Evolutionary conservation across 2,329 filamentous ascomycete species (phyloP), one percentile per base, ranked within the genome.

Genomic region (Diaporthe helianthi): DNA sequence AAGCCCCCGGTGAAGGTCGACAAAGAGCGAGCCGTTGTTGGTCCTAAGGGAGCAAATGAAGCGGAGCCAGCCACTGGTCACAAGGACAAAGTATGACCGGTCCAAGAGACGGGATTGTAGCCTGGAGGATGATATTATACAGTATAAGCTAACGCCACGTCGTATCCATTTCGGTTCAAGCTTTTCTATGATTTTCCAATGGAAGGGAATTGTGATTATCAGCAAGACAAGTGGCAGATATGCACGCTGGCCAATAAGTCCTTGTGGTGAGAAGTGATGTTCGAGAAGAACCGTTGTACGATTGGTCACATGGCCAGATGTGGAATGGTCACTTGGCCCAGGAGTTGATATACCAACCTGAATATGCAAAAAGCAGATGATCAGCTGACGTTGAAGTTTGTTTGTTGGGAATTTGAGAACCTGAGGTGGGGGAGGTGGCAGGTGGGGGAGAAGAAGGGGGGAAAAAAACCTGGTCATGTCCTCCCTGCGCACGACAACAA

Each of bases 311-410:
- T 49, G 58, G 41, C 15, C 36, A 38, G n/a, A 17, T 12, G 17
- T 38, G 36, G 13, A 29, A n/a, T 47, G 58, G 58, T 49, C 44
- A 49, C n/a, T n/a, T 13, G 58, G 58, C 29, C 41, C 19, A 49
- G 58, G 19, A 49, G 29, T 63, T 36, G 44, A 49, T 49, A 24
- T 63, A 4, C 44, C 44, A 24, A 33, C 29, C 58, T 36, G 41
- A 63, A 36, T 12, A 29, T 63, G 58, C 58, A 63, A 63, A 46
- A 63, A 36, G 41, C n/a, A 49, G 58, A 63, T 12, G n/a, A 29
- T 63, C 58, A 63, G 58, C 58, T 63, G 58, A 63, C 41, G 58
- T 36, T 19, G 10, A 33, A 46, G 41, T 31, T 49, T 63, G 58
- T 8, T 4, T 36, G 58, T 49, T 49, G 29, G 29, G 58, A 24